Percentiles rank a stretch among this genome's conserved stretches.
These are phyloP conservation scores for Vigna hirtella DNA, from an alignment of 306 rosid species.

Conservation along the genomic window DNA sequence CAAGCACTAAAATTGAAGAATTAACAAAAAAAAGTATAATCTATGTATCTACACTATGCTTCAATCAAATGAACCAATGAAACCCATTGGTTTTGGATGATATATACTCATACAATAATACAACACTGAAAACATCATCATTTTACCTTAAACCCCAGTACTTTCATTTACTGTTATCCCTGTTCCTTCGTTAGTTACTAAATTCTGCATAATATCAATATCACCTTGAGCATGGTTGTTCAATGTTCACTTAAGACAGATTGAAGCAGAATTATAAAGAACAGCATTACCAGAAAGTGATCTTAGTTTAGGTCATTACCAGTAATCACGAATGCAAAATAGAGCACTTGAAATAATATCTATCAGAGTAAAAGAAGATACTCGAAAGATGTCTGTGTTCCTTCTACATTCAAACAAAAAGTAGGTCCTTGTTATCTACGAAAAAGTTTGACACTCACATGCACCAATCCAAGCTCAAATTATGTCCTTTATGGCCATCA, in stretches of 20 bases:
- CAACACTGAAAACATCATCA: neutral
- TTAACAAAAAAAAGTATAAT: too few relatives aligned
- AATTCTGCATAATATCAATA: neutral
- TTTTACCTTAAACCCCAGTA: neutral
- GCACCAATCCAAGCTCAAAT: conserved; percentile 47
- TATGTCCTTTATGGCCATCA: conserved; percentile 44
- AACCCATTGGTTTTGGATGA: neutral
- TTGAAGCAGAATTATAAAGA: neutral
- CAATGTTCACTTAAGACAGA: neutral
- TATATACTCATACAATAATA: neutral
- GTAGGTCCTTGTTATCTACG: conserved; percentile 48
- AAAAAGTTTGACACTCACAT: conserved; percentile 51
- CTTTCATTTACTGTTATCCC: neutral
- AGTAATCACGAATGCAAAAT: neutral
- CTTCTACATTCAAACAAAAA: conserved; percentile 51
- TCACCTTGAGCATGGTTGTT: neutral
- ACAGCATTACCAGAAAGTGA: neutral
- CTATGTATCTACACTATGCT: neutral
- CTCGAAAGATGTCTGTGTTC: neutral
- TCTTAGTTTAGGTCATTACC: neutral
- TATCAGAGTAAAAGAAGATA: neutral
- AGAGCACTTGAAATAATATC: conserved; percentile 4
- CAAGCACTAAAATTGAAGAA: too few relatives aligned
- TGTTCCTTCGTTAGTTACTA: neutral
- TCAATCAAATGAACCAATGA: neutral